phyloP scores from a whole-genome alignment of 495 filamentous ascomycete species.

The Durotheca rogersii region DNA sequence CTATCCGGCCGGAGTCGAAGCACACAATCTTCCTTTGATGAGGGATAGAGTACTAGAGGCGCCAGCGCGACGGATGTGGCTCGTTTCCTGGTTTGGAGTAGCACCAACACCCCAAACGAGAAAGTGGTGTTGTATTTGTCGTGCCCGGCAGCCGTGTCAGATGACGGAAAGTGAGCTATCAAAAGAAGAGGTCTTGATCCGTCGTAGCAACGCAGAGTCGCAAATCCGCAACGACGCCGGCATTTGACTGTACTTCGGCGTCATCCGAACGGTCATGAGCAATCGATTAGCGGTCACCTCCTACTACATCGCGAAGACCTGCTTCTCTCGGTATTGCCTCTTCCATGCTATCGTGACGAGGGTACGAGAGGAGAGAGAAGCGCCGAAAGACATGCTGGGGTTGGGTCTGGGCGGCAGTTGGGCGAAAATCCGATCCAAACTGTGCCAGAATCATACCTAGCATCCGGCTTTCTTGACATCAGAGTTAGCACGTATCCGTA shows the following conservation, averaged over 20 bases:
- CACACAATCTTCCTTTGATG: too few species aligned
- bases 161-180: conserved; percentile 26
- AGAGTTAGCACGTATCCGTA: background rate
- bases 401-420: background rate
- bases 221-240: conserved; percentile 13
- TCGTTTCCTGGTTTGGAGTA: conserved; percentile 26
- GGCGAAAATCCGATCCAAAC: background rate
- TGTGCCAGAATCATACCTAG: background rate
- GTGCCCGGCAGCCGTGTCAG: conserved; percentile 14
- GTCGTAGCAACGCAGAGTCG: conserved; percentile 15
- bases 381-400: background rate
- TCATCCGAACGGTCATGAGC: conserved; percentile 11
- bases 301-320: background rate
- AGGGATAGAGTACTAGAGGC: background rate
- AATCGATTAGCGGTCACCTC: conserved; percentile 21
- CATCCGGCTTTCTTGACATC: background rate
- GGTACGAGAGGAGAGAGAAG: background rate
- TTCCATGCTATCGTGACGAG: conserved; percentile 3
- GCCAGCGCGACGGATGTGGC: conserved; percentile 15
- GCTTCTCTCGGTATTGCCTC: background rate
- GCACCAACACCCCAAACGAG: conserved; percentile 19
- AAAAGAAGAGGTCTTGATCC: conserved; percentile 15
- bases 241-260: conserved; percentile 11
- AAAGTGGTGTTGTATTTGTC: conserved; percentile 13
- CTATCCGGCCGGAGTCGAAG: background rate